Conservation (phyloP, 2,329 filamentous ascomycete species). For the Diaporthe citriasiana region DNA sequence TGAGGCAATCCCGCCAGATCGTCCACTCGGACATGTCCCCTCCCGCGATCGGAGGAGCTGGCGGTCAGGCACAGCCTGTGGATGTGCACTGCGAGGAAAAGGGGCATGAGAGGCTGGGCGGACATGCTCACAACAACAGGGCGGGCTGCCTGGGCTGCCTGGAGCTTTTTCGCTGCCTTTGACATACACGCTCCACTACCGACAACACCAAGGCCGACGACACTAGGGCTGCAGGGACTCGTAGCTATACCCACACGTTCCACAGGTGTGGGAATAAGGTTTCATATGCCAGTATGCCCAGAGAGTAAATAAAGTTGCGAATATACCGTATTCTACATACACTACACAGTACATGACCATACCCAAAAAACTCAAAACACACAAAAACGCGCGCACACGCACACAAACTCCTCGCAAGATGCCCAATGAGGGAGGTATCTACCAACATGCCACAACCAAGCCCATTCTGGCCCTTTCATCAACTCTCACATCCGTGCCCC, state of each 20-base stretch:
- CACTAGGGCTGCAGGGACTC: neutral
- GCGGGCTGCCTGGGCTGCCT: neutral
- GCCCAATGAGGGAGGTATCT: slow-evolving; percentile 6
- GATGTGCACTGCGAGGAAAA: slow-evolving; percentile 35
- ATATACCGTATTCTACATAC: slow-evolving; percentile 5
- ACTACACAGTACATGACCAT: neutral
- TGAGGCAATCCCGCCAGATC: neutral
- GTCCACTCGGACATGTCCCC: slow-evolving; percentile 17
- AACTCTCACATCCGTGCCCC: neutral
- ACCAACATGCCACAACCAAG: neutral
- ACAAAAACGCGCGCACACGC: neutral
- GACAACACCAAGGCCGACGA: neutral
- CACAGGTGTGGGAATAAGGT: slow-evolving; percentile 2
- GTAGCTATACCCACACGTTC: neutral
- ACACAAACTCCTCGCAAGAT: slow-evolving; percentile 11
- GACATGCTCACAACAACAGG: neutral
- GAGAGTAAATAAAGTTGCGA: slow-evolving; percentile 7
- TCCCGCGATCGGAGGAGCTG: slow-evolving; percentile 10
- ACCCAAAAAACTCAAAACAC: neutral
- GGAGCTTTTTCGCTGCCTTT: neutral
- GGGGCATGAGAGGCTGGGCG: slow-evolving; percentile 14
- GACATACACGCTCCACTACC: neutral
- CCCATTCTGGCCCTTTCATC: neutral
- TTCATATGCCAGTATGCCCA: neutral
- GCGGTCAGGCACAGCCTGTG: slow-evolving; percentile 28